Base-by-base conservation (phyloP, 768 basidiomycete species). In the Mycena rebaudengoi region DNA sequence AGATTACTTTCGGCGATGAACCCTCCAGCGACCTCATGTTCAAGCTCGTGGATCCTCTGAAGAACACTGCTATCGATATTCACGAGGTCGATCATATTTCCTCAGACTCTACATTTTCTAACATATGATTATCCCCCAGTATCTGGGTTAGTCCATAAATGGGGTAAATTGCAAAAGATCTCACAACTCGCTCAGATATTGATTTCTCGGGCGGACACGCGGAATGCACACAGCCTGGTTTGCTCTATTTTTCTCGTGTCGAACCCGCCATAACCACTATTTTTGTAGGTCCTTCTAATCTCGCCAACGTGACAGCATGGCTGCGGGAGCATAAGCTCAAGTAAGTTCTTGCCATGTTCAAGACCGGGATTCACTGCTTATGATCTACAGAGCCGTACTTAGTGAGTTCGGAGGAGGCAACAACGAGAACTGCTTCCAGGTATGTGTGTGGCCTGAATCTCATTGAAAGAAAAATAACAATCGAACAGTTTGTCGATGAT, bases 371-470 rank as follows among this genome's bases (percentile, higher is more conserved):
- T 48, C 41, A 32, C 25, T 30, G n/a, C n/a, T n/a, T 5, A 37
- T 25, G n/a, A 10, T 29, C 12, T 21, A 25, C 60, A 83, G 82
- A 65, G 82, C 81, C 3, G 73, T 83, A 18, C 70, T 83, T 16
- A 80, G 76, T 44, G 82, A 83, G 70, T 83, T 83, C 50, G 82
- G 82, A 40, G 80, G 80, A 43, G 81, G 79, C 21, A 78, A 80
- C 65, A 82, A 83, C 64, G 67, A 72, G 30, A 79, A 74, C 35
- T 83, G 82, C 54, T 79, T 79, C 72, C 72, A 78, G 71, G 79
- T 76, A 50, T 30, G 65, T 62, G 23, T n/a, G 13, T 37, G 6
- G 33, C 7, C 48, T 16, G 16, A 37, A 43, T 11, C 5, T 16
- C 33, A 21, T 18, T 23, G 21, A 21, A 23, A 23, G 5, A 18